phyloP scores from a whole-genome alignment of 805 yeast species.

The Yamadazyma philogaea region DNA sequence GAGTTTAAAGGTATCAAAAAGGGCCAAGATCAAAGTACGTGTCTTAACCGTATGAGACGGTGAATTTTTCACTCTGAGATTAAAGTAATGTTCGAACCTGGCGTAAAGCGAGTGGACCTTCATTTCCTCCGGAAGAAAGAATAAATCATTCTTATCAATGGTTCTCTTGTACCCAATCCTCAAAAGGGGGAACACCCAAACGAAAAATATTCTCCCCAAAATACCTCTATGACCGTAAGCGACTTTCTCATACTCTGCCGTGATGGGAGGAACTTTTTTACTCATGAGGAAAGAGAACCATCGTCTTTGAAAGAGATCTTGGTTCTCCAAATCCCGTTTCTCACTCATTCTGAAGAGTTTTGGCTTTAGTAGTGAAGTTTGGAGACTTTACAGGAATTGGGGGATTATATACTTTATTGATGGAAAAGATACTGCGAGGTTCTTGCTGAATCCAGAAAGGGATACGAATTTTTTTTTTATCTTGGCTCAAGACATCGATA shows the following conservation, averaged over 20 bases:
- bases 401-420: neutral
- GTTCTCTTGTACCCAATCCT: conserved; percentile 71
- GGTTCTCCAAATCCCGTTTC: conserved; percentile 1
- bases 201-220: conserved; percentile 47
- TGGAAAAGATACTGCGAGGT: neutral
- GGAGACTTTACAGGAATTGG: neutral
- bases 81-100: conserved; percentile 21
- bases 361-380: neutral
- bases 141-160: conserved; percentile 60
- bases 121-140: conserved; percentile 30
- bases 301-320: conserved; percentile 24
- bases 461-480: neutral
- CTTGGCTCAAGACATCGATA: neutral
- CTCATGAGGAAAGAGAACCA: conserved; percentile 32
- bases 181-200: conserved; percentile 68
- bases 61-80: conserved; percentile 4
- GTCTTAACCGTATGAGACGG: neutral
- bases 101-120: conserved; percentile 30
- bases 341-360: neutral
- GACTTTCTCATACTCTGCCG: conserved; percentile 47
- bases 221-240: conserved; percentile 45
- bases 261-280: conserved; percentile 49
- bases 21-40: conserved; percentile 1
- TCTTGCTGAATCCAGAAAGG: neutral
- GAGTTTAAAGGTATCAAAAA: conserved; percentile 12